Evolutionary conservation across 2,329 filamentous ascomycete species (phyloP), one percentile per base, ranked within the genome.

Genomic region (Diaporthe capsici): DNA sequence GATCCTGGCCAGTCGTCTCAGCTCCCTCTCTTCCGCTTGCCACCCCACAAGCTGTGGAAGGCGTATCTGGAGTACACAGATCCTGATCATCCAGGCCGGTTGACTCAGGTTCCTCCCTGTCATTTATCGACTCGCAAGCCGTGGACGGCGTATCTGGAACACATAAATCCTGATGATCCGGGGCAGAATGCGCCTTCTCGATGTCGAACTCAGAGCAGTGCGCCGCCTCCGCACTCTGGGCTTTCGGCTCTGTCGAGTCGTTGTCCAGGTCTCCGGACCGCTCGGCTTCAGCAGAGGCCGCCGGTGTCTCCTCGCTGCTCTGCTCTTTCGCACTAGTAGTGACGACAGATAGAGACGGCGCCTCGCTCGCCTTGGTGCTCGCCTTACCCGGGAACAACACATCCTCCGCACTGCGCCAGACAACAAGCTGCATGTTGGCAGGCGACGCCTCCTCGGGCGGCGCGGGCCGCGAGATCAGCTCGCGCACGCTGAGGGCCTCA

Each of bases 401-500:
- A 0, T 42, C 13, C 3, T 61, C 58, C 6, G 58, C 34, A 6
- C 58, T 61, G 12, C 60, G 60, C 60, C 60, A 63, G 15, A 63
- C 57, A 9, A 58, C 55, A 17, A 58, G 28, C 31, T 58, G 55
- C 55, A 58, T 58, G 28, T 58, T 58, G 7, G 55, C 55, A 10
- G 55, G 31, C 31, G 55, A 17, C 1, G 6, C 55, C 28, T n/a
- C 55, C 9, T 58, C 42, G 2, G 42, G 10, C 47, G 65, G 47
- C 47, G 39, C 20, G 31, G n/a, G 12, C 65, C 65, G 31, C 13
- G 65, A 68, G n/a, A 68, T 68, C 7, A 68, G 12, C 20, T 68
- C 65, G 28, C 65, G 65, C 47, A 68, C 65, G 13, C 65, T 68
- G 47, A 25, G 39, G 1, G 47, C 47, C 34, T 68, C 65, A 9